phyloP scores from a whole-genome alignment of 345 rosid species.

The Tarenaya hassleriana region DNA sequence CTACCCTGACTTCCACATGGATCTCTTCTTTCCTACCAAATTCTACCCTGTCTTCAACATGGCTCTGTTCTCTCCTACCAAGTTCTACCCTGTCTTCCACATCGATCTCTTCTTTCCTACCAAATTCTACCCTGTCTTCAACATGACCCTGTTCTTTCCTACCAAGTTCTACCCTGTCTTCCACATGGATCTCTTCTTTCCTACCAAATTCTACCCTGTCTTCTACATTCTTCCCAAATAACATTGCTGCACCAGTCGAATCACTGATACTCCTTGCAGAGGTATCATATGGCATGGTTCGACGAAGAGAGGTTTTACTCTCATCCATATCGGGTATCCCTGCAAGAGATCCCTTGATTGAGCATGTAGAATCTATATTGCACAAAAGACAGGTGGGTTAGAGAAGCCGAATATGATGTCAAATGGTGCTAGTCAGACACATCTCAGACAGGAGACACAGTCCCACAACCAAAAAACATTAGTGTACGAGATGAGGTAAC shows the following conservation, averaged over 20 bases:
- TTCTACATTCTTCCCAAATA: constrained; percentile 32
- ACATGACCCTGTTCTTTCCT: too few species aligned
- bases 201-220: constrained; percentile 23
- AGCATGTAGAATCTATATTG: constrained; percentile 44
- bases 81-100: constrained; percentile 27
- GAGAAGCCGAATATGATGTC: constrained; percentile 18
- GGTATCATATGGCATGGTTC: constrained; percentile 30
- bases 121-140: too few species aligned
- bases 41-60: constrained; percentile 27
- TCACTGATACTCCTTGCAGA: constrained; percentile 25
- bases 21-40: too few species aligned
- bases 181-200: constrained; percentile 28
- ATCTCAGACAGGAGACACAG: constrained; percentile 17
- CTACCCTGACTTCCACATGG: constrained; percentile 28
- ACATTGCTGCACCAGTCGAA: constrained; percentile 30
- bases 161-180: too few species aligned
- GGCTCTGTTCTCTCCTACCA: constrained; percentile 26
- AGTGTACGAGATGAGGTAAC: constrained; percentile 8
- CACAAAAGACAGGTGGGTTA: constrained; percentile 21
- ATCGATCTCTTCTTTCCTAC: constrained; percentile 13
- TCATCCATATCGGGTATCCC: constrained; percentile 33
- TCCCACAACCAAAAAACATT: neutral
- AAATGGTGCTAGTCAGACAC: constrained; percentile 7
- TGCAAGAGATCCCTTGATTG: constrained; percentile 38
- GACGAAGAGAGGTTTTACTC: constrained; percentile 27